Evolutionary conservation across 2,329 filamentous ascomycete species (phyloP).

Genomic region (Beauveria brongniartii): DNA sequence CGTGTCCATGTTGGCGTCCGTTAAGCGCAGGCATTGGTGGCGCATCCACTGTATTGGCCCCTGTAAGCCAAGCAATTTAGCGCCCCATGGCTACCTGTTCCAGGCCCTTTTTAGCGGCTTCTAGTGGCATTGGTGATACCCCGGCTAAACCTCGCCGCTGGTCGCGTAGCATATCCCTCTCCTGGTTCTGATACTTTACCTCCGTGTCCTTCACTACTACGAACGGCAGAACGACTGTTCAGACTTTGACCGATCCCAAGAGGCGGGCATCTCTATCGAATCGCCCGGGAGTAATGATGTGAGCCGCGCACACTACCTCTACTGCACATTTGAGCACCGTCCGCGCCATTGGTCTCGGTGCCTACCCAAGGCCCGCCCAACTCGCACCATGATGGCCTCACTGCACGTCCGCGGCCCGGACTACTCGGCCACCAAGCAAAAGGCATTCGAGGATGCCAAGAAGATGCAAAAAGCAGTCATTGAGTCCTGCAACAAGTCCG

Average conservation of each 20-base stretch:
- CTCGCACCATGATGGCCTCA: slow-evolving; percentile 27
- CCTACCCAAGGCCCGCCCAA: slow-evolving; percentile 1
- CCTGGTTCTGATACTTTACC: not conserved
- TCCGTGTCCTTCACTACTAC: not conserved
- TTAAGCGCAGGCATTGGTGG: not conserved
- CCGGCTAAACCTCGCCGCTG: slow-evolving; percentile 7
- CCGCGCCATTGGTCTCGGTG: not conserved
- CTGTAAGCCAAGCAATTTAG: not conserved
- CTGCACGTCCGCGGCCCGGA: slow-evolving; percentile 35
- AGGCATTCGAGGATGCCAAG: slow-evolving; percentile 60
- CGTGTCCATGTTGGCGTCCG: too few relatives aligned
- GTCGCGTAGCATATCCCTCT: not conserved
- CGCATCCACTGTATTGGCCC: not conserved
- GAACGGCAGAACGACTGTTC: not conserved
- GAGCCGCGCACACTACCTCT: not conserved
- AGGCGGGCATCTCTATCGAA: not conserved
- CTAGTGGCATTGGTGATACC: not conserved
- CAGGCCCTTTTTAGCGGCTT: not conserved
- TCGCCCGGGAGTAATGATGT: not conserved
- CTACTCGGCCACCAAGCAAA: slow-evolving; percentile 42
- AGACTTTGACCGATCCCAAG: not conserved
- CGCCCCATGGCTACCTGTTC: not conserved
- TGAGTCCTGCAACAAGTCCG: slow-evolving; percentile 51
- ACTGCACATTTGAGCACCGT: not conserved
- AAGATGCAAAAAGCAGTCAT: slow-evolving; percentile 59